A percentile compares a stretch with the other conserved stretches of the same genome.
Conservation (phyloP, 2,329 filamentous ascomycete species). For the Dactylella cylindrospora region DNA sequence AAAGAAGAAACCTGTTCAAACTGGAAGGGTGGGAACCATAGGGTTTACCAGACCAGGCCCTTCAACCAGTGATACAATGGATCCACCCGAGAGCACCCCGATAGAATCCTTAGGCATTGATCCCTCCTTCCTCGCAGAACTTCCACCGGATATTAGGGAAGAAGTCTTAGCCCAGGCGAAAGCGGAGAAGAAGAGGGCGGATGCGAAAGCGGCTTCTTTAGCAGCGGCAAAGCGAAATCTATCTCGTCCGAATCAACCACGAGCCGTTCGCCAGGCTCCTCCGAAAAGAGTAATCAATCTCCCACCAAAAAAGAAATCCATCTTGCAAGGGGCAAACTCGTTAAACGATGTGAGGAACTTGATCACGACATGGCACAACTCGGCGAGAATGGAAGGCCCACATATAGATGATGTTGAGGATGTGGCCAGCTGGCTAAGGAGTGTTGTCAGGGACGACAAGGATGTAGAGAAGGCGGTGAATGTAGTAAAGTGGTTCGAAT, state of each 20-base stretch:
- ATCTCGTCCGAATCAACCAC: constrained; percentile 24
- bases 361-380: constrained; percentile 72
- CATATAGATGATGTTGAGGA: constrained; percentile 76
- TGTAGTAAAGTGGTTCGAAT: constrained; percentile 65
- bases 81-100: constrained; percentile 8
- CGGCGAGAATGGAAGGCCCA: constrained; percentile 73
- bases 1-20: constrained; percentile 65
- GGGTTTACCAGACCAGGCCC: constrained; percentile 66
- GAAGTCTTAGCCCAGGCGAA: constrained; percentile 66
- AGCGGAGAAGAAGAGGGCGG: constrained; percentile 40
- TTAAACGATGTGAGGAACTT: constrained; percentile 69
- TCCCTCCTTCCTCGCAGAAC: constrained; percentile 69
- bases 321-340: constrained; percentile 50
- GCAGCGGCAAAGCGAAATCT: constrained; percentile 55
- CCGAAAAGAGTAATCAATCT: constrained; percentile 43
- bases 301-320: constrained; percentile 46
- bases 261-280: neutral
- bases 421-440: constrained; percentile 69
- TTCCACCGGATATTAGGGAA: constrained; percentile 75
- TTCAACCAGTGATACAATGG: constrained; percentile 57
- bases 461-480: constrained; percentile 74
- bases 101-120: constrained; percentile 34
- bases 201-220: constrained; percentile 62
- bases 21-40: constrained; percentile 59
- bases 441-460: constrained; percentile 72